phyloP scores from a whole-genome alignment of 768 basidiomycete species.

The Tubosaeta sp. region DNA sequence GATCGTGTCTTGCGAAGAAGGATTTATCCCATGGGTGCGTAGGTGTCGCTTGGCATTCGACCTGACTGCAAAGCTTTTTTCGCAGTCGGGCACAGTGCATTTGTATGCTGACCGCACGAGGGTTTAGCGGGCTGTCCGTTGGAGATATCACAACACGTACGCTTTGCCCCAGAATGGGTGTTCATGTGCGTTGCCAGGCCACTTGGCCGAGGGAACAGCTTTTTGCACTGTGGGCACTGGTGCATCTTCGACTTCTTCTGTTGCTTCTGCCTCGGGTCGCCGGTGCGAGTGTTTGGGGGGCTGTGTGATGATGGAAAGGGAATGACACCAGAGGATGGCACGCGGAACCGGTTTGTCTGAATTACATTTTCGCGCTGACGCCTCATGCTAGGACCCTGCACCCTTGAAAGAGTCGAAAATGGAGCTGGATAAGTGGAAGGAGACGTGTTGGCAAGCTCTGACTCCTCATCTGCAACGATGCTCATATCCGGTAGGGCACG shows the following conservation, averaged over 20 bases:
- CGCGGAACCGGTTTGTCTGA: conserved; percentile 12
- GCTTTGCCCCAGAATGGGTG: conserved; percentile 47
- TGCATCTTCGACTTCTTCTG: conserved; percentile 47
- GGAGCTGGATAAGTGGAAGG: conserved; percentile 1
- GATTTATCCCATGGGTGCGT: conserved; percentile 62
- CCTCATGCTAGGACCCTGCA: conserved; percentile 26
- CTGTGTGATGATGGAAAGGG: conserved; percentile 10
- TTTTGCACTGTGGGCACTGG: conserved; percentile 40
- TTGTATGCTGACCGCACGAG: conserved; percentile 19
- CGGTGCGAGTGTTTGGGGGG: neutral
- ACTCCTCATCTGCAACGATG: conserved; percentile 13
- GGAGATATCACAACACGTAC: conserved; percentile 28
- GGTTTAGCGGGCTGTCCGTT: conserved; percentile 5
- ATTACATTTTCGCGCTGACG: conserved; percentile 11
- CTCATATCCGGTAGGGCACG: conserved; percentile 13
- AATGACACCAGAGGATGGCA: conserved; percentile 3
- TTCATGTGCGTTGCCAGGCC: conserved; percentile 53
- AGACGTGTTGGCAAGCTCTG: conserved; percentile 8
- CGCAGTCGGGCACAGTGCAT: conserved; percentile 59
- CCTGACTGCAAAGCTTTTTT: conserved; percentile 68
- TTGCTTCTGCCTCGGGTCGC: conserved; percentile 14
- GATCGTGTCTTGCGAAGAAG: conserved; percentile 17
- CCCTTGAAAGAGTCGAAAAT: conserved; percentile 3
- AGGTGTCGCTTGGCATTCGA: conserved; percentile 80
- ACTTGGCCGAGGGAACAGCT: conserved; percentile 48